These are phyloP conservation scores for Russula vinacea DNA, from an alignment of 768 basidiomycete genomes.

Conservation along the genomic window DNA sequence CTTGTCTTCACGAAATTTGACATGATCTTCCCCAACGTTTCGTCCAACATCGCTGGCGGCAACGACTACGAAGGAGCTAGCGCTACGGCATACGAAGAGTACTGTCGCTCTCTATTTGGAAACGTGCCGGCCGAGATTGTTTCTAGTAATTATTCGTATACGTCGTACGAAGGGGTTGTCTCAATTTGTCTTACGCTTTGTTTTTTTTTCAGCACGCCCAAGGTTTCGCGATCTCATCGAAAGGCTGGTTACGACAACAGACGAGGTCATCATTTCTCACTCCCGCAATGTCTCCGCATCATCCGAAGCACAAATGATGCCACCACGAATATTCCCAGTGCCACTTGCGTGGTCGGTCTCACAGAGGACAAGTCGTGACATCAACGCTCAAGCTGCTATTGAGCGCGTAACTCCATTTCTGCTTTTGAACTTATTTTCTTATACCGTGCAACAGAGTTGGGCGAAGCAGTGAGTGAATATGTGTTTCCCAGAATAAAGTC, in stretches of 20 bases:
- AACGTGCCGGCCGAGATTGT: not conserved
- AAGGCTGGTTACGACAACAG: not conserved
- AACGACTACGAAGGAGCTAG: not conserved
- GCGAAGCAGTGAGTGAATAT: conserved; percentile 10
- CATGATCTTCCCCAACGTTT: not conserved
- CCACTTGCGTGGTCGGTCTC: conserved; percentile 13
- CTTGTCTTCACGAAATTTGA: conserved; percentile 15
- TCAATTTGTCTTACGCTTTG: not conserved
- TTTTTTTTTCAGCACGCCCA: not conserved
- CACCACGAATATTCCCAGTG: not conserved
- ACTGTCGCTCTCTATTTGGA: not conserved
- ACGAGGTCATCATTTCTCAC: not conserved
- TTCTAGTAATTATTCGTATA: conserved; percentile 7
- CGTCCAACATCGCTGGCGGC: not conserved
- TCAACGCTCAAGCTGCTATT: conserved; percentile 3
- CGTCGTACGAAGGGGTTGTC: not conserved
- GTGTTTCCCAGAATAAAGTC: not conserved
- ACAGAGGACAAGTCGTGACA: conserved; percentile 8
- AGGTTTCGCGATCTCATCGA: not conserved
- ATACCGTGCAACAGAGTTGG: conserved; percentile 7
- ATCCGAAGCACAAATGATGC: not conserved
- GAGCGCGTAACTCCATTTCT: conserved; percentile 2
- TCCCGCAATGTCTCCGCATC: not conserved
- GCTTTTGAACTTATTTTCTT: not conserved
- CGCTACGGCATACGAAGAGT: not conserved